Evolutionary conservation across 106 monocot species (phyloP), one percentile per base, ranked within the genome.

Genomic region (Acorus calamus): DNA sequence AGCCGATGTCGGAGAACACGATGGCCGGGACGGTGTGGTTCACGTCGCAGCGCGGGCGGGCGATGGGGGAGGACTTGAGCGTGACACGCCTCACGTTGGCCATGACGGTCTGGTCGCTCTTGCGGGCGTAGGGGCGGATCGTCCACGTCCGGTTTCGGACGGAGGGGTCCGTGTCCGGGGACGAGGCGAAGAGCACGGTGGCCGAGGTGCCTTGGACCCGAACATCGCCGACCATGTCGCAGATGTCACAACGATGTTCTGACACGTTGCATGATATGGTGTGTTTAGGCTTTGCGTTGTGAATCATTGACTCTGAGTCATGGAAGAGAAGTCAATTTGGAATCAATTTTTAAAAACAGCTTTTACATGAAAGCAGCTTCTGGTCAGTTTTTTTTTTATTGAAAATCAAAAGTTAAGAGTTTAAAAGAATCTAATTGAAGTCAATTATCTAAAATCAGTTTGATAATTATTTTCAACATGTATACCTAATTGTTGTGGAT

Each of bases 1-100:
- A 77, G 2, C 87, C 83, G 10, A 68, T 65, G 6, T 60, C 28
- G 4, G 83, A 72, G 63, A 87, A 87, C 4, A 87, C 55, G n/a
- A 87, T 52, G 14, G 78, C 83, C 2, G 87, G 83, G 7, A 73
- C 65, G 11, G n/a, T 52, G 10, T 77, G 72, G 6, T 58, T 58
- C 1, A 64, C 49, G 7, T 66, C 60, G 51, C 87, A 83, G 2
- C 8, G 49, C 5, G 71, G 80, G 3, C 4, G 13, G 4, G 62
- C 14, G 5, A 4, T 43, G 12, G 5, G 3, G 1, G 60, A 51
- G 42, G 60, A 51, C 44, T 56, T 56, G 8, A 76, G 45, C 1
- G 49, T 41, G 9, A 76, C 63, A 3, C 45, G 6, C 42, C 55
- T 49, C 56, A 76, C 49, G 28, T 28, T 0, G 28, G 28, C 28